Percentiles rank a stretch among this genome's conserved stretches.
These are phyloP conservation scores for Purpureocillium lavendulum DNA, from an alignment of 2,329 filamentous ascomycete species.

Conservation along the genomic window DNA sequence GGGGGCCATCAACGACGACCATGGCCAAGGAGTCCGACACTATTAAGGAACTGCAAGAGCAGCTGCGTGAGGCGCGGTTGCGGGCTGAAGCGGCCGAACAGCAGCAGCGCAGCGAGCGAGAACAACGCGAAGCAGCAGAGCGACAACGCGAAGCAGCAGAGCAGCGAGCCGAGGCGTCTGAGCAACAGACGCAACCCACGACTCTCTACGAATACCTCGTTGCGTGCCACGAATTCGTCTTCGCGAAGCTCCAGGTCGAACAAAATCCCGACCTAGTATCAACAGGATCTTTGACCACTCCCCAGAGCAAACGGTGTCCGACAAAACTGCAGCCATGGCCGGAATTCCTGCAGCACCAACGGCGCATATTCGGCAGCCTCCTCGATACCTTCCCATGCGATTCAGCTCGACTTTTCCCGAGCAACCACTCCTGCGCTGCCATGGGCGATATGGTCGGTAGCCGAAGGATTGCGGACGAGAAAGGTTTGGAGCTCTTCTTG, in stretches of 20 bases:
- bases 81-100: no score
- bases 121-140: no score
- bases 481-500: constrained; percentile 19
- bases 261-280: constrained; percentile 14
- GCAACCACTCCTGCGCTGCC: constrained; percentile 10
- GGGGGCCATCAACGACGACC: no score
- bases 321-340: constrained; percentile 18
- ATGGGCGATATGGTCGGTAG: constrained; percentile 12
- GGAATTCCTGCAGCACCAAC: constrained; percentile 18
- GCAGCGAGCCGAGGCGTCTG: constrained; percentile 7
- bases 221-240: constrained; percentile 17
- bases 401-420: constrained; percentile 17
- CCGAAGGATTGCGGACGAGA: constrained; percentile 16
- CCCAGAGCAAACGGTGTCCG: constrained; percentile 19
- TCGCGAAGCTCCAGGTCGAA: constrained; percentile 15
- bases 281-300: constrained; percentile 19
- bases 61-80: no score
- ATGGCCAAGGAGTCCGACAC: no score
- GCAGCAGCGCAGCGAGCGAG: no score
- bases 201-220: constrained; percentile 22
- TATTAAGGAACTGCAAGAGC: no score
- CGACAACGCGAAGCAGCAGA: no score
- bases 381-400: constrained; percentile 12
- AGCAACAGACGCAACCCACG: constrained; percentile 13
- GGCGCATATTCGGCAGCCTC: constrained; percentile 12